phyloP scores from a whole-genome alignment of 1,139 yeast species.

The Zhuliangozyma blackwelliae region DNA sequence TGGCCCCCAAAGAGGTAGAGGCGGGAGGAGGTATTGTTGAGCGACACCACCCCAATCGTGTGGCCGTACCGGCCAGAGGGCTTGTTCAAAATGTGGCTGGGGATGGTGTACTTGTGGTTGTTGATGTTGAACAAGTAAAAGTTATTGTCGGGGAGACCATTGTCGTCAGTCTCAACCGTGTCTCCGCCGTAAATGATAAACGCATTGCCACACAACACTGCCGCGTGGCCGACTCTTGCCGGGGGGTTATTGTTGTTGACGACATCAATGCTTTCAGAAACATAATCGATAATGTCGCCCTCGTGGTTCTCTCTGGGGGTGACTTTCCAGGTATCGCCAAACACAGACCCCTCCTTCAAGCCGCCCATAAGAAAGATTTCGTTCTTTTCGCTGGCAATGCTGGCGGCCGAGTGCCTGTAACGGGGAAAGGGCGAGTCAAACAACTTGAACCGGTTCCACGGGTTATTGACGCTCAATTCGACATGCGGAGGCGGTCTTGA shows the following conservation, averaged over 20 bases:
- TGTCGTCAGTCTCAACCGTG: conserved; percentile 77
- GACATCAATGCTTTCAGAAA: conserved; percentile 61
- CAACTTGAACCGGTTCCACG: conserved; percentile 75
- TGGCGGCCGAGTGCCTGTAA: conserved; percentile 85
- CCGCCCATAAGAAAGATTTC: conserved; percentile 94
- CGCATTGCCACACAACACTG: conserved; percentile 91
- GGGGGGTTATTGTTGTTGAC: conserved; percentile 60
- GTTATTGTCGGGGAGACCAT: conserved; percentile 81
- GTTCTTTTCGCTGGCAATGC: conserved; percentile 71
- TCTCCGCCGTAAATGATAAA: conserved; percentile 96
- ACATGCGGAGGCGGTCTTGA: conserved; percentile 7
- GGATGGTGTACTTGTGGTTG: conserved; percentile 86
- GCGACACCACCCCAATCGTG: conserved; percentile 58
- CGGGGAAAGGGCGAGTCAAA: conserved; percentile 88
- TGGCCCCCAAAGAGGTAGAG: conserved; percentile 94
- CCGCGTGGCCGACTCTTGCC: conserved; percentile 95
- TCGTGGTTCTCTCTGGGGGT: conserved; percentile 33
- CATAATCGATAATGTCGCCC: conserved; percentile 29
- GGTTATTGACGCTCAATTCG: conserved; percentile 31
- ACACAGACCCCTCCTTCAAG: conserved; percentile 83
- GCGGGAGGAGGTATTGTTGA: conserved; percentile 64
- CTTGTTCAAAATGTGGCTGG: conserved; percentile 73
- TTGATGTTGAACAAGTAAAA: conserved; percentile 86
- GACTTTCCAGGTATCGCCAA: conserved; percentile 90
- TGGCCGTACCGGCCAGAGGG: conserved; percentile 96